phyloP scores from a whole-genome alignment of 192 early-diverging fungal genomes.

The Lobosporangium transversale region DNA sequence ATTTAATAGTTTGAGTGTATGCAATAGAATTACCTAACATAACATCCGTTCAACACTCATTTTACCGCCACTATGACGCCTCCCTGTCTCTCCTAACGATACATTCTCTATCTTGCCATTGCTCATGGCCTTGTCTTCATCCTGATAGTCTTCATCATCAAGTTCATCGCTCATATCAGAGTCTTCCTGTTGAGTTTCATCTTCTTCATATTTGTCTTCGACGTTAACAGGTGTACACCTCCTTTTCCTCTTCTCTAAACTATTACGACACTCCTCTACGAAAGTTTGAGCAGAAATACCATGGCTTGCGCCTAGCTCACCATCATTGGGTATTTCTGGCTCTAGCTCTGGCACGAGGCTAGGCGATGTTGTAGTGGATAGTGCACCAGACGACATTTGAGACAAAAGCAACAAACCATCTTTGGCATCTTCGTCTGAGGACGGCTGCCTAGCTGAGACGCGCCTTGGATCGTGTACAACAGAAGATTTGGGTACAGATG shows the following conservation, averaged over 20 bases:
- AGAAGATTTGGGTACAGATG: background rate
- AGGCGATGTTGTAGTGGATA: conserved; percentile 13
- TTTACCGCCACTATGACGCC: background rate
- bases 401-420: conserved; percentile 30
- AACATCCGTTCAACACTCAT: conserved; percentile 22
- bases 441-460: background rate
- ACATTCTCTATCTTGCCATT: conserved; percentile 8
- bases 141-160: background rate
- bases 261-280: no score
- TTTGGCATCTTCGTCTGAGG: conserved; percentile 44
- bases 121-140: background rate
- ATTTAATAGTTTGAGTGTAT: no score
- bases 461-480: background rate
- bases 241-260: no score
- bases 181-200: background rate
- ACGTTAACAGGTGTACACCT: no score
- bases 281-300: background rate
- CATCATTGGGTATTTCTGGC: background rate
- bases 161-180: background rate
- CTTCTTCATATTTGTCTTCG: conserved; percentile 1
- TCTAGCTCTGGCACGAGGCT: conserved; percentile 3
- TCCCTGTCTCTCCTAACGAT: background rate
- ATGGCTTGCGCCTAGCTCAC: background rate
- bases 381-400: conserved; percentile 1
- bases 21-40: no score